Base-by-base conservation (phyloP, 2,329 filamentous ascomycete species). In the Chrysoporthe cubensis region DNA sequence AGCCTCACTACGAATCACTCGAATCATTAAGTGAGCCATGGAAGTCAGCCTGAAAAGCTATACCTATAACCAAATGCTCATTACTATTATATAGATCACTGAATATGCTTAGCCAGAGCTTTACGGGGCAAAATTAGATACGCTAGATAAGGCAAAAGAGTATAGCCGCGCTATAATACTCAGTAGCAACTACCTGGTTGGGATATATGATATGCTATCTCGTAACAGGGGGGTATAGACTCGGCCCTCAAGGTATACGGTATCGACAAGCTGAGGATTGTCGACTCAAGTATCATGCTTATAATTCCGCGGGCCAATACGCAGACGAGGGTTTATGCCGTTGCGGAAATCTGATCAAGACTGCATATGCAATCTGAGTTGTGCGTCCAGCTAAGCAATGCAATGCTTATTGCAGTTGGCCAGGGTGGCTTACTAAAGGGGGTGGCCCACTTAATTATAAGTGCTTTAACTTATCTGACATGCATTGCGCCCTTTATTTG, bases 281-380 rank as follows among this genome's bases (percentile, higher is more conserved):
- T 61, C 37, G 65, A 66, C 42, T 42, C 65, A 13, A 62, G 58
- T 48, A 46, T 66, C 2, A 62, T 66, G 37, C 65, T 58, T 1
- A 43, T 66, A 11, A 62, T 66, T n/a, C 65, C 65, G 46, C 32
- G 57, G 4, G 56, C 54, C 2, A 66, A 66, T 16, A 62, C 48
- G 5, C 46, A 62, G 42, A 56, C 65, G 37, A 57, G 46, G 14
- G 65, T 66, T 6, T 66, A 62, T 40, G 52, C 48, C 14, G 52
- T 57, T 4, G 58, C 65, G 8, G 65, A 66, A 42, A 62, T 11
- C 4, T 63, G 16, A 63, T 52, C 14, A 63, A 63, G 18, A 32
- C 6, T 21, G 46, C 7, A 48, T 21, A 21, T 48, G 9, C 7
- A 48, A 6, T 6, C 37, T 40, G 8, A 40, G 8, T 40, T 5